These are phyloP conservation scores for Allantophomopsis lycopodina DNA, from an alignment of 2,329 filamentous ascomycete genomes.

Conservation along the genomic window DNA sequence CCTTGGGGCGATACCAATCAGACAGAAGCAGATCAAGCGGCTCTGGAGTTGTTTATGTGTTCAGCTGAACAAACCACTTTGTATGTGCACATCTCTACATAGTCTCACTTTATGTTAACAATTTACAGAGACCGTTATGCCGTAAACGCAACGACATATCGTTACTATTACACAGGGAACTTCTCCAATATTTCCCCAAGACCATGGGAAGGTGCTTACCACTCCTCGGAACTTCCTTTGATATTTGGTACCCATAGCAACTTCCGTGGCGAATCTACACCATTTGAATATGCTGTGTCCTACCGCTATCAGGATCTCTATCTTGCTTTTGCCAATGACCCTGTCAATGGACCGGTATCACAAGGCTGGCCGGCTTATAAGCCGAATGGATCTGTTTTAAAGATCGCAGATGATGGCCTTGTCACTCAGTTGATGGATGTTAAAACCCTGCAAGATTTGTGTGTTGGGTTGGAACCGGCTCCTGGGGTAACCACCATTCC, in stretches of 20 bases:
- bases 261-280: slow-evolving; percentile 36
- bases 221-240: slow-evolving; percentile 16
- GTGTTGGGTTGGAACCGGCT: no score
- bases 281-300: slow-evolving; percentile 32
- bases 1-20: slow-evolving; percentile 1
- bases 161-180: slow-evolving; percentile 19
- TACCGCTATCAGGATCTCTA: neutral
- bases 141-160: slow-evolving; percentile 7
- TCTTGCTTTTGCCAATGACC: neutral
- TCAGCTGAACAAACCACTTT: no score
- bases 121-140: neutral
- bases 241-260: slow-evolving; percentile 9
- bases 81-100: no score
- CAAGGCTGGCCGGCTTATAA: neutral
- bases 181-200: slow-evolving; percentile 17
- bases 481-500: no score
- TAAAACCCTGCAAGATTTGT: no score
- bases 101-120: no score
- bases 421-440: no score
- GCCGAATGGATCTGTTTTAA: neutral
- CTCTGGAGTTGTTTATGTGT: no score
- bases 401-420: no score
- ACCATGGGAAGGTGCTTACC: slow-evolving; percentile 16
- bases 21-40: slow-evolving; percentile 1
- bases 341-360: neutral